Evolutionary conservation across 805 yeast genomes (phyloP), one percentile per base, ranked within the genome.

Genomic region (Debaryomyces castellii): DNA sequence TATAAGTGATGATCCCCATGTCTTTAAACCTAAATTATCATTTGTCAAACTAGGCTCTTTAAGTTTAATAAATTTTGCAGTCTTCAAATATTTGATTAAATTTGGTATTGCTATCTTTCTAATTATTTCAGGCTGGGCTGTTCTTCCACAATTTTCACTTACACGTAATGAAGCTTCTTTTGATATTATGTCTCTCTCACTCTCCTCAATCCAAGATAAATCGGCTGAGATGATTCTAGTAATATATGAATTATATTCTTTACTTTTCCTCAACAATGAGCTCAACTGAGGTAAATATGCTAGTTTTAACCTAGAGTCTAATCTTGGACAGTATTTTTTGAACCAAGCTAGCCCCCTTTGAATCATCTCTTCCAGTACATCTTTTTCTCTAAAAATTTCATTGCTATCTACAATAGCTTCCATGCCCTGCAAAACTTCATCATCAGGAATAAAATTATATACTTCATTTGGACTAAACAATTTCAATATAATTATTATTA

Each of bases 1-100:
- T 5, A 89, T 75, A 21, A 87, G 66, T 0, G 97, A 82, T 0
- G 97, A 87, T 0, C 98, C 99, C 99, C 99, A 92, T 0, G 99
- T 92, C 51, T 92, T 89, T 61, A 89, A 73, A 0, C 99, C 99
- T 18, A 94, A 67, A 50, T 85, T 87, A 63, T 94, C 99, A 32
- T 82, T 79, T 0, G 97, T 88, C 49, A 92, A 68, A 0, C 96
- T 82, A 0, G 98, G 98, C 58, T 92, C 99, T 47, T 75, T 74
- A 23, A 92, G 63, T 20, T 50, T 50, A 2, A 78, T 66, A 18
- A 44, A 51, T 17, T 45, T 30, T 22, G 49, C 48, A 28, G 54
- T 49, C 3, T 65, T 62, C 2, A 55, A 48, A 20, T 37, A 44
- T 0, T 52, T 54, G 0, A 54, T 49, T 20, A 77, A 57, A 4